phyloP scores from a whole-genome alignment of 139 green algal species.

The Chlorella sp. region DNA sequence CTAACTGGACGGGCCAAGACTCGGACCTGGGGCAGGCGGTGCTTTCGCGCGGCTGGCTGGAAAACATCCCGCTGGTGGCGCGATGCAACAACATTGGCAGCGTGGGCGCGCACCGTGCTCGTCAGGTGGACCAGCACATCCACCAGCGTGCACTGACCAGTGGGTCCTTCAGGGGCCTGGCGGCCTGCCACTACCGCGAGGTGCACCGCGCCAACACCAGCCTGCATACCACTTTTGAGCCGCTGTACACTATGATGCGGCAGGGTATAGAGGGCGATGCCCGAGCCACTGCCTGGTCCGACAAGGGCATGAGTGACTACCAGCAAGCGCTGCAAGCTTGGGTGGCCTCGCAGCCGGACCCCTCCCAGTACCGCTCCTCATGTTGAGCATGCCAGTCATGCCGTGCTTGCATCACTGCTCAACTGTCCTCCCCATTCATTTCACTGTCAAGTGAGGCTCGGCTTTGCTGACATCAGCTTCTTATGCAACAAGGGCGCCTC shows the following conservation, averaged over 20 bases:
- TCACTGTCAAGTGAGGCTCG: too few relatives aligned
- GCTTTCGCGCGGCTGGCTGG: neutral
- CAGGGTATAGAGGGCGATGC: neutral
- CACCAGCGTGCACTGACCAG: constrained; percentile 21
- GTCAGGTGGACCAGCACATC: neutral
- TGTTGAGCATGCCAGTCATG: too few relatives aligned
- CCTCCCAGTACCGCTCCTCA: too few relatives aligned
- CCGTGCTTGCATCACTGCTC: too few relatives aligned
- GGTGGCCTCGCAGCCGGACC: too few relatives aligned
- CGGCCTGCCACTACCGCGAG: constrained; percentile 1
- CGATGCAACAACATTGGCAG: constrained; percentile 37
- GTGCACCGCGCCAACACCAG: constrained; percentile 14
- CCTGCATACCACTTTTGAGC: neutral
- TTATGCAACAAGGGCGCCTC: too few relatives aligned
- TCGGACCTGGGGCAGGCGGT: constrained; percentile 1
- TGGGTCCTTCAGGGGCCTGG: neutral
- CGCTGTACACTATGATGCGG: neutral
- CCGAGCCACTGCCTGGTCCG: too few relatives aligned
- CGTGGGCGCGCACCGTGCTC: constrained; percentile 12
- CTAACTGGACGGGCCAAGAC: constrained; percentile 11
- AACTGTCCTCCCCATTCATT: too few relatives aligned
- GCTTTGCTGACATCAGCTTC: too few relatives aligned
- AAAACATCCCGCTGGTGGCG: constrained; percentile 27
- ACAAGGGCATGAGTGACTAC: too few relatives aligned
- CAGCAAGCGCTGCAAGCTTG: too few relatives aligned